These are phyloP conservation scores for Phytophthora sansomeana DNA, from an alignment of 352 stramenopile species.

Conservation along the genomic window DNA sequence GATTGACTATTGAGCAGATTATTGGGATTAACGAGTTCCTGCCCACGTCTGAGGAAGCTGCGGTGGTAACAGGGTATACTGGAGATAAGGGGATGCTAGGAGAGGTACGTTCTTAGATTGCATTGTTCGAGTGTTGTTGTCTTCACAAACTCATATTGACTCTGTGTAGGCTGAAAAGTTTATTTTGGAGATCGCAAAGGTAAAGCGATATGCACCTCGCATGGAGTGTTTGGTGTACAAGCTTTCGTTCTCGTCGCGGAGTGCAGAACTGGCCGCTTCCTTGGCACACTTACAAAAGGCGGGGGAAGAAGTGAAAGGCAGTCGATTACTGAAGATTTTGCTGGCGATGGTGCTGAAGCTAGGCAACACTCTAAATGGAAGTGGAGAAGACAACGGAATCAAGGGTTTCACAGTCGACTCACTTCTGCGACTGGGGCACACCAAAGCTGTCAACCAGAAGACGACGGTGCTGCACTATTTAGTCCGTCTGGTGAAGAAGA, in stretches of 20 bases:
- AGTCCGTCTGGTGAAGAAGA: conserved; percentile 96
- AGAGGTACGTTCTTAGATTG: conserved; percentile 49
- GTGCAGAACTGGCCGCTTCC: conserved; percentile 84
- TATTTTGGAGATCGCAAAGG: conserved; percentile 86
- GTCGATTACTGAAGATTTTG: conserved; percentile 93
- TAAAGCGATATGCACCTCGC: conserved; percentile 68
- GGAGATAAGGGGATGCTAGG: conserved; percentile 72
- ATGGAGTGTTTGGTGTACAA: conserved; percentile 89
- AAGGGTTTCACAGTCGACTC: conserved; percentile 97
- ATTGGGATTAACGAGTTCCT: conserved; percentile 94
- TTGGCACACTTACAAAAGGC: conserved; percentile 89
- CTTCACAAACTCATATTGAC: conserved; percentile 2
- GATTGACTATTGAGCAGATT: conserved; percentile 79
- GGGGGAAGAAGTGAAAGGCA: conserved; percentile 95
- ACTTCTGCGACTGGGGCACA: conserved; percentile 92
- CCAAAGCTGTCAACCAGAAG: conserved; percentile 97
- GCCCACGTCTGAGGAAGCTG: conserved; percentile 93
- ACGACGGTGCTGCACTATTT: conserved; percentile 99
- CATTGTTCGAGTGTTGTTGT: background rate
- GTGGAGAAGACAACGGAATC: conserved; percentile 86
- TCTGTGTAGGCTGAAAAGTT: conserved; percentile 81
- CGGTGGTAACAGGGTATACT: conserved; percentile 80
- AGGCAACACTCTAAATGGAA: conserved; percentile 97
- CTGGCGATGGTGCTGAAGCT: conserved; percentile 98
- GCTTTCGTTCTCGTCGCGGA: conserved; percentile 71